Evolutionary conservation across 1,139 yeast species (phyloP), one percentile per base, ranked within the genome.

Genomic region (Suhomyces anneliseae): DNA sequence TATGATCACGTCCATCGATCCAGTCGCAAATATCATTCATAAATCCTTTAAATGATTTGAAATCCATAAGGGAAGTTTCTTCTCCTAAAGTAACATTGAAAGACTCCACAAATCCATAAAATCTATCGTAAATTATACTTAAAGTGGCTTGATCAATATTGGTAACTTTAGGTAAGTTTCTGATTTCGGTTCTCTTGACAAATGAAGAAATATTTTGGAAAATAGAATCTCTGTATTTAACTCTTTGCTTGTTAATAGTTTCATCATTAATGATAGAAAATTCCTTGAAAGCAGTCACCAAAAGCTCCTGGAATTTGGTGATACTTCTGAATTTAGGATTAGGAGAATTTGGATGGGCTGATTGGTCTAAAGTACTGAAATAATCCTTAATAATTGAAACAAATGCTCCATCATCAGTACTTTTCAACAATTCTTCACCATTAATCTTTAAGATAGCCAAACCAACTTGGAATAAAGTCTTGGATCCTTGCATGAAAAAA

Each of bases 321-420:
- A 89, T 81, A 36, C 82, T 75, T 56, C 83, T 78, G 46, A 80
- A 79, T 55, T 83, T 83, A 24, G 80, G 80, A 59, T 87, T 84
- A 7, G 80, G 68, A 0, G 95, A 78, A 42, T 80, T 79, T 7
- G 95, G 95, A 59, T 87, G 90, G 0, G 92, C 92, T 14, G 90
- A 80, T 49, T 87, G 86, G 58, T 88, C 96, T 34, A 95, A 74
- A 0, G 87, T 79, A 33, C 81, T 76, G 61, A 95, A 93, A 65
- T 87, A 95, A 35, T 84, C 82, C 60, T 93, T 93, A 51, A 95
- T 77, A 27, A 92, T 81, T 7, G 89, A 86, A 40, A 95, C 88
- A 55, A 95, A 90, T 54, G 86, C 82, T 3, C 99, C 98, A 62
- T 95, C 99, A 66, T 95, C 99, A 54, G 84, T 89, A 8, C 92